Evolutionary conservation across 306 rosid species (phyloP).

Genomic region (Vigna mungo): DNA sequence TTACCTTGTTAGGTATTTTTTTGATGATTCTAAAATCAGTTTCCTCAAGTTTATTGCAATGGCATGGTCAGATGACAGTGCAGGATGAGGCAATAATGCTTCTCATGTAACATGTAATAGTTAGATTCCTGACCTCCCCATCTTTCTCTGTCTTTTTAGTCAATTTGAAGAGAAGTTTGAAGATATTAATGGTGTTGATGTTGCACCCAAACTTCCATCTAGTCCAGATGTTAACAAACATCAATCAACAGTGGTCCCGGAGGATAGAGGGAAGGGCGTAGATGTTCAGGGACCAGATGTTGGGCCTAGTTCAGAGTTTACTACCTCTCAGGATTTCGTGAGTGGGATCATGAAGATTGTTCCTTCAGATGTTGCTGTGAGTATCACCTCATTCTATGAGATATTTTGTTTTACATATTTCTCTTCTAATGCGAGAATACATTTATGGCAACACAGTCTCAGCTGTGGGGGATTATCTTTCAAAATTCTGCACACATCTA

Average conservation of each 20-base stretch:
- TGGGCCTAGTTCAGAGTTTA: conserved; percentile 59
- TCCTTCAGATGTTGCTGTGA: conserved; percentile 94
- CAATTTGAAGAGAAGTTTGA: conserved; percentile 97
- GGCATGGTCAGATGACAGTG: conserved; percentile 31
- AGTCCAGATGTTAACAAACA: conserved; percentile 64
- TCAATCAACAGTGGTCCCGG: conserved; percentile 51
- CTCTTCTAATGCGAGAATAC: background rate
- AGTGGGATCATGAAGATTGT: conserved; percentile 97
- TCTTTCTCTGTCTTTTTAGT: conserved; percentile 53
- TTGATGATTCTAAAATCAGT: conserved; percentile 27
- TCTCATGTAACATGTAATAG: conserved; percentile 25
- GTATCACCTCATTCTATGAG: conserved; percentile 46
- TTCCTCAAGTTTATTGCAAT: conserved; percentile 35
- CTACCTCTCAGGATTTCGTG: conserved; percentile 71
- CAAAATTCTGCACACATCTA: conserved; percentile 10
- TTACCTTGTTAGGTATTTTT: conserved; percentile 89
- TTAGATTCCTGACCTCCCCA: conserved; percentile 26
- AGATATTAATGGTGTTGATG: conserved; percentile 82
- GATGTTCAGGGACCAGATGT: conserved; percentile 65
- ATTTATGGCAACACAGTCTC: background rate
- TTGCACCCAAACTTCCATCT: conserved; percentile 61
- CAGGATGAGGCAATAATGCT: conserved; percentile 38
- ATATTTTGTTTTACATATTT: conserved; percentile 37
- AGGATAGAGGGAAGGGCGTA: conserved; percentile 59
- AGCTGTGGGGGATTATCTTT: conserved; percentile 1